Evolutionary conservation across 2,329 filamentous ascomycete genomes (phyloP), one percentile per base, ranked within the genome.

Genomic region (Fusarium secorum): DNA sequence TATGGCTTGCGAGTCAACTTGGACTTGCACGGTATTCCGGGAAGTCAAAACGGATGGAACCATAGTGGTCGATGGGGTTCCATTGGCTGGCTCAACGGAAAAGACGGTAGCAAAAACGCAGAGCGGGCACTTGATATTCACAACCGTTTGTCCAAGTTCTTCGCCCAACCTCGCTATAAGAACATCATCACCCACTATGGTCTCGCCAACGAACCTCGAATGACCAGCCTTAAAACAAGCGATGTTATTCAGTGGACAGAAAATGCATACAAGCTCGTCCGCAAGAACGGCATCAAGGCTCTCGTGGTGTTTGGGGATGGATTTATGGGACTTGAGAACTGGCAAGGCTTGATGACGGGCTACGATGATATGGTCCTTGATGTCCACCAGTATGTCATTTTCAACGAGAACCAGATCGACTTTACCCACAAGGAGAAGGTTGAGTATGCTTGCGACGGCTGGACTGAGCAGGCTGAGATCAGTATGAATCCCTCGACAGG

Each of bases 321-420:
- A 28, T 99, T 99, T 85, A 89, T 97, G 82, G 95, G 95, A 15
- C 88, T 98, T 8, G 86, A 87, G 72, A 95, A 97, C 77, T 99
- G 96, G 96, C 90, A 97, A 79, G 93, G 93, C 42, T 87, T 92
- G 79, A 87, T 98, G 73, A 88, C 91, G 73, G 85, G 87, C 26
- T 87, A 92, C 77, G 85, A 91, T 49, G 88, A 90, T 70, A 85
- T 98, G 71, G 88, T 97, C 22, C 89, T 99, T n/a, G 96, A 99
- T 81, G 96, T 97, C 39, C 96, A 99, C 82, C 95, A 98, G 81
- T 99, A 99, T 81, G 93, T 97, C 77, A 98, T 98, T 80, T 99
- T 99, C 87, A 98, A 99, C 85, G 89, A 89, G 41, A 90, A 92
- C 72, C 93, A 97, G 80, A 92, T 99, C 77, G 88, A 89, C 51